Evolutionary conservation across 2,329 filamentous ascomycete genomes (phyloP), one percentile per base, ranked within the genome.

Genomic region (Diaporthe citriasiana): DNA sequence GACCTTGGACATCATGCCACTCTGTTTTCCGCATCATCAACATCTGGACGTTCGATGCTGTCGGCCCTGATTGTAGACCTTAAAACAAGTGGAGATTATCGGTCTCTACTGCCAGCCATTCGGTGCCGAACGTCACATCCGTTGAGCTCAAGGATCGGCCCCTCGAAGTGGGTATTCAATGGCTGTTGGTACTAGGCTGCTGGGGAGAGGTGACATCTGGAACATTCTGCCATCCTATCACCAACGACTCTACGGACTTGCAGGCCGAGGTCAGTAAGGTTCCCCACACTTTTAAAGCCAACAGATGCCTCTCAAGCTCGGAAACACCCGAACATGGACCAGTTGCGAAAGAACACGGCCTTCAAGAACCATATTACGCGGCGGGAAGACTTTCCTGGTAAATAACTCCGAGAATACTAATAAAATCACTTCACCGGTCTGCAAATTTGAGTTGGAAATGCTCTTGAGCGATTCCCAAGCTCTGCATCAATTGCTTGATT

Each of bases 231-330:
- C 8, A 55, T 55, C 51, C 25, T 30, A 33, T n/a, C 38, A 42
- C 57, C 38, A 60, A 60, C 57, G 4, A 60, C 38, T 17, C n/a
- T 60, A 15, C 57, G 38, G 38, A 42, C 7, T 1, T 22, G 8
- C 25, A 42, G n/a, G 57, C 38, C 57, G 13, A 27, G 57, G 57
- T 13, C 25, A 25, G 38, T 10, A 30, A 8, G 9, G 13, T 27
- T 60, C 57, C 17, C 57, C 38, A 60, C 57, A 42, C 25, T 45
- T 60, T 42, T 45, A 60, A 60, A 60, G 25, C 35, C 57, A 60
- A 42, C 57, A 60, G 57, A 42, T 4, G 38, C 38, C 13, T 60
- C 38, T 12, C 35, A 60, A 30, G 57, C 57, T 40, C 3, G 53
- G 30, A n/a, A 56, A 56, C 53, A 19, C 8, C 12, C 35, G n/a